phyloP scores from a whole-genome alignment of 495 filamentous ascomycete genomes.

The Bryoglossum gracile region DNA sequence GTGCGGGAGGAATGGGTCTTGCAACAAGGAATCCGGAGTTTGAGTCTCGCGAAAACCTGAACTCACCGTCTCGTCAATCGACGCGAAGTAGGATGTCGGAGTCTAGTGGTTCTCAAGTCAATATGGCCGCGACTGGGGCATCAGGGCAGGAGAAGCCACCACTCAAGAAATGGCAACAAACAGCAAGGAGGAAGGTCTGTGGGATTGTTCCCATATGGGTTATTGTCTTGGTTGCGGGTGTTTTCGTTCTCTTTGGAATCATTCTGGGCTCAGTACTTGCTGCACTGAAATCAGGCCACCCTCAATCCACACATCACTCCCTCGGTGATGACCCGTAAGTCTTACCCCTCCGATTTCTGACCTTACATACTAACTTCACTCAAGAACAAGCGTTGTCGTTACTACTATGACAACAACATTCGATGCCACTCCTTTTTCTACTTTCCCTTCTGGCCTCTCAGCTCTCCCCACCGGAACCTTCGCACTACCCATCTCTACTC shows the following conservation, averaged over 20 bases:
- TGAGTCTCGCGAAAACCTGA: constrained; percentile 42
- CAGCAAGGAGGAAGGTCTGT: constrained; percentile 51
- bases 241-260: constrained; percentile 51
- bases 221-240: constrained; percentile 44
- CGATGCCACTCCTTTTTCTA: constrained; percentile 56
- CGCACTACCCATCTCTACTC: constrained; percentile 48
- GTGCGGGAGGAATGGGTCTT: constrained; percentile 45
- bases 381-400: constrained; percentile 18
- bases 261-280: constrained; percentile 53
- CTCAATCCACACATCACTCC: constrained; percentile 19
- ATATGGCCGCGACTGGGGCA: constrained; percentile 27
- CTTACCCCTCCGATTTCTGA: not conserved
- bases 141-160: constrained; percentile 46
- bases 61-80: constrained; percentile 39
- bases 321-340: constrained; percentile 15
- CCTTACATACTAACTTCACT: constrained; percentile 13
- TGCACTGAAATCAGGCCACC: constrained; percentile 16
- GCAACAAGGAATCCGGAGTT: constrained; percentile 50
- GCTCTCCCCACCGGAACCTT: constrained; percentile 59
- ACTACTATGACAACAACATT: constrained; percentile 49
- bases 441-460: constrained; percentile 49
- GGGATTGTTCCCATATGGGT: constrained; percentile 64
- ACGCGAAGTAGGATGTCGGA: constrained; percentile 42
- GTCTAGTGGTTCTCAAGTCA: constrained; percentile 36
- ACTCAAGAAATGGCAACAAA: constrained; percentile 48